phyloP scores from a whole-genome alignment of 129 eudicot genomes.

The Artemisia annua region DNA sequence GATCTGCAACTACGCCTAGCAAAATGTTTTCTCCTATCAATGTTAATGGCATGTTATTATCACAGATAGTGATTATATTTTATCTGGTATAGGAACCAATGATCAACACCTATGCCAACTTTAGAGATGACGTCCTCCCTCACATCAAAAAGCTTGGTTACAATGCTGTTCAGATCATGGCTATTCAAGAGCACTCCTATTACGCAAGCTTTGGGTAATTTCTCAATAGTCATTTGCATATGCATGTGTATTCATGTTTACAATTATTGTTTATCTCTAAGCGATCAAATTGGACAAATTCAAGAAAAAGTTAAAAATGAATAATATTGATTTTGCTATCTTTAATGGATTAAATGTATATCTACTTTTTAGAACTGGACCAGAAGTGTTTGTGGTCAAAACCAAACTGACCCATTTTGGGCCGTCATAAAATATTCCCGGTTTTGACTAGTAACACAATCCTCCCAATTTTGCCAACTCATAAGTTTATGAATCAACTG shows the following conservation, averaged over 20 bases:
- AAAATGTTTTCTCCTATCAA: background rate
- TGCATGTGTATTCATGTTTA: conserved; percentile 1
- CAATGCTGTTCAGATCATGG: conserved; percentile 99
- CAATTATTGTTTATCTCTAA: background rate
- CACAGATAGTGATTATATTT: conserved; percentile 12
- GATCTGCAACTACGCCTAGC: background rate
- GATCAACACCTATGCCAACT: conserved; percentile 86
- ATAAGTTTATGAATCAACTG: background rate
- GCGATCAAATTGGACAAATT: no score
- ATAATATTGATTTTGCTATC: no score
- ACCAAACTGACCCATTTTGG: background rate
- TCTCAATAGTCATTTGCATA: background rate
- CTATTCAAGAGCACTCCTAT: conserved; percentile 98
- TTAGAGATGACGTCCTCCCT: conserved; percentile 95
- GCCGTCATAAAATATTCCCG: background rate
- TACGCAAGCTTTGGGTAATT: conserved; percentile 95
- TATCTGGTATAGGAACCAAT: conserved; percentile 69
- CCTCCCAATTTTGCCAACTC: background rate
- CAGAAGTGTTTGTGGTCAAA: background rate
- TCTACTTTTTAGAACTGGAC: background rate
- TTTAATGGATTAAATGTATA: no score
- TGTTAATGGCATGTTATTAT: conserved; percentile 5
- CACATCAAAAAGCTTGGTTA: conserved; percentile 94
- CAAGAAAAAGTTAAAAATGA: no score
- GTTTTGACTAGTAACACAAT: background rate